Evolutionary conservation across 192 early-diverging fungal genomes (phyloP).

Genomic region (Coemansia sp.): DNA sequence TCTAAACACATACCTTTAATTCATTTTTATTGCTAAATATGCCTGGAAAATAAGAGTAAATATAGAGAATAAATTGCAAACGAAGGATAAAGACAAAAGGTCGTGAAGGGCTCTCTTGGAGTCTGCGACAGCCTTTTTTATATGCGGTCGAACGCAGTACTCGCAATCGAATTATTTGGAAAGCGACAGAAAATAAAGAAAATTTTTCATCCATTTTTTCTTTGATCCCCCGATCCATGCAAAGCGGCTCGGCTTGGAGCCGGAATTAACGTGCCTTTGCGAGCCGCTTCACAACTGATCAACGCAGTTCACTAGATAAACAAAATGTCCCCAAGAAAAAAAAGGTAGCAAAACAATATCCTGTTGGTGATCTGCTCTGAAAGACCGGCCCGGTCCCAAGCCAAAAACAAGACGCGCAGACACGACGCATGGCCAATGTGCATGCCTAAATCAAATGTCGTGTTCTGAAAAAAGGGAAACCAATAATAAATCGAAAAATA

Average conservation of each 20-base stretch:
- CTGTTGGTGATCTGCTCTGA: too few relatives aligned
- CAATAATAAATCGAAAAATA: too few relatives aligned
- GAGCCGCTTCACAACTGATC: background rate
- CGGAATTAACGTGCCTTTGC: background rate
- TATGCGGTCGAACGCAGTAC: background rate
- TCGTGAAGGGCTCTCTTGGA: background rate
- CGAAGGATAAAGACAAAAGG: background rate
- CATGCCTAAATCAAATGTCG: too few relatives aligned
- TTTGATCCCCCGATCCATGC: slow-evolving; percentile 9
- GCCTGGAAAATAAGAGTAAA: slow-evolving; percentile 5
- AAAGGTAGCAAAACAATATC: too few relatives aligned
- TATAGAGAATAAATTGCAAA: background rate
- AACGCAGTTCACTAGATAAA: too few relatives aligned
- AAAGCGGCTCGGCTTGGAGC: background rate
- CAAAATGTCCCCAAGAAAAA: too few relatives aligned
- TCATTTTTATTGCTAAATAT: background rate
- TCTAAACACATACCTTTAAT: background rate
- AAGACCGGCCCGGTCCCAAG: too few relatives aligned
- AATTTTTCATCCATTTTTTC: background rate
- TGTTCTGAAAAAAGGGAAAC: too few relatives aligned
- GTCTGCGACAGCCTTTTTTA: background rate
- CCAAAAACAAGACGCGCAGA: too few relatives aligned
- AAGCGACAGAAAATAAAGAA: background rate
- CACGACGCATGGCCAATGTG: too few relatives aligned
- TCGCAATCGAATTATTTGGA: background rate